Evolutionary conservation across 306 rosid genomes (phyloP), one percentile per base, ranked within the genome.

Genomic region (Sechiopsis laciniata): DNA sequence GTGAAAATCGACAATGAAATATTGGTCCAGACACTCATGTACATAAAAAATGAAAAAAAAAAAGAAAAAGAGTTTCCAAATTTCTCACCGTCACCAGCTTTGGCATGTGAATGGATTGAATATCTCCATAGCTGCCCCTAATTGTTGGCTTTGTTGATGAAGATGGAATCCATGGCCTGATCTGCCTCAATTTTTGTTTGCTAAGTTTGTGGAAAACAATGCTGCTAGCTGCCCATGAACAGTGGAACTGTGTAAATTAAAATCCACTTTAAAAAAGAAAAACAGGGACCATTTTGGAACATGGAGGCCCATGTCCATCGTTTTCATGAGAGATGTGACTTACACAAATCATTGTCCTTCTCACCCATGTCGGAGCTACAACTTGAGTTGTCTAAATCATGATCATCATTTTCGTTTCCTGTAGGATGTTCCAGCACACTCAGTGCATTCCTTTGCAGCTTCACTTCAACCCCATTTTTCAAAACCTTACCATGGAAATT

Each of bases 391-490:
- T 82, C 86, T 24, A 61, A 82, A 71, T 88, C 90, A 66, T 64
- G 77, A 60, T 82, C 82, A 5, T 77, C 81, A 54, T 83, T 84
- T 56, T 80, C 88, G 59, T 88, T 76, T 67, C 88, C 88, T 1
- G 88, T 85, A 14, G 92, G 92, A 77, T 85, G 90, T 78, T 88
- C 92, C 73, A 85, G 84, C 82, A 88, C 92, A 70, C 92, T 88
- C 83, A 85, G 72, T 3, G 92, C 92, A 63, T 88, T 88, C 80
- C 92, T 82, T 77, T 88, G 92, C 58, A 88, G 87, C 82, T 88
- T 88, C 40, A 88, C 92, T 83, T 88, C 92, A 51, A 80, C 87
- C 71, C 92, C 92, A 72, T 88, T 88, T 84, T 88, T 88, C 76
- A 88, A 80, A 59, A 88, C 90, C 92, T 87, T 59, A 57, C 40